Conservation (phyloP, 2,329 filamentous ascomycete species). For the Monilinia vaccinii-corymbosi region DNA sequence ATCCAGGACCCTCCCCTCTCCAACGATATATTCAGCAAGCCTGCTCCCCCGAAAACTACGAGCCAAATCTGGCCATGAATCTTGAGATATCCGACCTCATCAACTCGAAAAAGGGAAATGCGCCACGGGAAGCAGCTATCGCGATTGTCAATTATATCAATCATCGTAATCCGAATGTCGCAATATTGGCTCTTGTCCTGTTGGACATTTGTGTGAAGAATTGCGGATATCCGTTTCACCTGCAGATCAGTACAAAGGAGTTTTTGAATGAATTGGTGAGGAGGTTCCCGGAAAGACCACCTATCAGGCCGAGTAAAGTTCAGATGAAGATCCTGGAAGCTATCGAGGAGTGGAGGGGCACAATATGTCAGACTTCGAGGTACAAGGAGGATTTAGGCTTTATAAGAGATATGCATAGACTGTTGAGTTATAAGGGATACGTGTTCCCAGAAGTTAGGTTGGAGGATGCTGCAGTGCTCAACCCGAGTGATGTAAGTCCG, state of each 20-base stretch:
- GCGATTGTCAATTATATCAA: slow-evolving; percentile 93
- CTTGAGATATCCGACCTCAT: slow-evolving; percentile 95
- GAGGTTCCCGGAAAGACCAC: slow-evolving; percentile 88
- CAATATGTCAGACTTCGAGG: slow-evolving; percentile 94
- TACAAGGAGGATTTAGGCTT: slow-evolving; percentile 97
- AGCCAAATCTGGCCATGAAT: slow-evolving; percentile 91
- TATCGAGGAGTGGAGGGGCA: slow-evolving; percentile 96
- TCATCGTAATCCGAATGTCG: slow-evolving; percentile 92
- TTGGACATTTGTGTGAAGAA: slow-evolving; percentile 99
- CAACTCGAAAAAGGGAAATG: slow-evolving; percentile 93
- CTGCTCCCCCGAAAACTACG: slow-evolving; percentile 94
- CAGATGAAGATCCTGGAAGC: slow-evolving; percentile 89
- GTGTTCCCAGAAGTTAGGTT: slow-evolving; percentile 84
- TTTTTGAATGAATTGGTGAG: slow-evolving; percentile 97
- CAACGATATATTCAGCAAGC: slow-evolving; percentile 95
- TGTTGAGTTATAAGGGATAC: slow-evolving; percentile 95
- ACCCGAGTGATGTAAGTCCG: slow-evolving; percentile 80
- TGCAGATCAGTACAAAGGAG: slow-evolving; percentile 97
- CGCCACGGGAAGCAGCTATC: slow-evolving; percentile 88
- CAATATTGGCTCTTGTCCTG: slow-evolving; percentile 78
- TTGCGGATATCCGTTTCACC: slow-evolving; percentile 96
- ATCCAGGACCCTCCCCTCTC: slow-evolving; percentile 73
- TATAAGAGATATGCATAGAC: slow-evolving; percentile 92
- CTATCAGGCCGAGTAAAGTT: slow-evolving; percentile 74
- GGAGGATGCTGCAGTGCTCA: slow-evolving; percentile 93